Evolutionary conservation across 805 yeast genomes (phyloP).

Genomic region (Hanseniaspora valbyensis): DNA sequence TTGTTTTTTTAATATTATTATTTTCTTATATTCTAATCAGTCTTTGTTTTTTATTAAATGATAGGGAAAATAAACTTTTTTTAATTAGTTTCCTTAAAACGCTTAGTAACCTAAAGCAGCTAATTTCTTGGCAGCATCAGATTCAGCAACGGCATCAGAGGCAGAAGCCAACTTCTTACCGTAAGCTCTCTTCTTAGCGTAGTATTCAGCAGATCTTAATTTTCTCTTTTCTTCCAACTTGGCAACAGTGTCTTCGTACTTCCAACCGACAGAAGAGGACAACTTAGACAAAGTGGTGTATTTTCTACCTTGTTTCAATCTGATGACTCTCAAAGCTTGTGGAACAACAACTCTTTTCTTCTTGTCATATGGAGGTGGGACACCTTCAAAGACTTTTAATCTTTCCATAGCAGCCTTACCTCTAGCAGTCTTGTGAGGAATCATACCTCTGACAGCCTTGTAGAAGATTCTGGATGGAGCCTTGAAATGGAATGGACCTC

Average conservation of each 20-base stretch:
- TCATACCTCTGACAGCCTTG: constrained; percentile 99
- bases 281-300: constrained; percentile 97
- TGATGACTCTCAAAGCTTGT: constrained; percentile 96
- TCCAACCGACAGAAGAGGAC: constrained; percentile 97
- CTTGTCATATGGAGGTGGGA: constrained; percentile 99
- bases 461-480: constrained; percentile 99
- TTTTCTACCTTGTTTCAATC: constrained; percentile 99
- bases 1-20: too few species aligned
- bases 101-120: constrained; percentile 95
- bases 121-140: constrained; percentile 85
- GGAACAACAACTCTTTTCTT: constrained; percentile 99
- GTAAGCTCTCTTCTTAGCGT: constrained; percentile 96
- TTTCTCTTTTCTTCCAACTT: constrained; percentile 98
- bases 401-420: constrained; percentile 99
- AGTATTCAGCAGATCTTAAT: constrained; percentile 97
- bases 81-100: neutral
- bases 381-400: constrained; percentile 98
- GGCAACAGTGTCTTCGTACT: constrained; percentile 95
- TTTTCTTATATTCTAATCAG: too few species aligned
- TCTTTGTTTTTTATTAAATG: too few species aligned
- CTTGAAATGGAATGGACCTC: constrained; percentile 99
- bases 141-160: constrained; percentile 72
- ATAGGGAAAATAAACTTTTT: too few species aligned
- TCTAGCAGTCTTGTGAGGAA: constrained; percentile 99
- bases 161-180: constrained; percentile 86